Base-by-base conservation (phyloP, 371 early-diverging fungal genomes). In the Mortierella sp. region DNA sequence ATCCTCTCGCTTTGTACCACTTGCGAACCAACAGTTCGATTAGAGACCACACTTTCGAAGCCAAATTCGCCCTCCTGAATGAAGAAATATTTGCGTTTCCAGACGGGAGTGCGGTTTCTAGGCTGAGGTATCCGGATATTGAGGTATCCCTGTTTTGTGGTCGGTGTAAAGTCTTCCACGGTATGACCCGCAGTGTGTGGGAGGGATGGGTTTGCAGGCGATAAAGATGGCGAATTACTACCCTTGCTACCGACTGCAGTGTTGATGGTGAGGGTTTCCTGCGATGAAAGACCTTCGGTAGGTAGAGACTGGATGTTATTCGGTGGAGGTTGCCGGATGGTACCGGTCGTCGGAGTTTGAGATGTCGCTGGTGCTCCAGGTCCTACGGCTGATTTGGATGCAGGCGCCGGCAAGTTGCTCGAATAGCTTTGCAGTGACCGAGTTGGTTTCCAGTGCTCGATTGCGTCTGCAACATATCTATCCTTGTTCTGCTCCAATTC, bases 1-100 rank as follows among this genome's bases (percentile, higher is more conserved):
- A 91, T 82, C 13, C 89, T 67, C 24, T 87, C 85, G 5, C 85
- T 84, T 47, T 83, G 63, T 0, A 85, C 82, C 18, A 92, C 85
- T 18, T 81, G 78, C 0, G 90, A 89, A 34, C 86, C 85, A 2
- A 82, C 69, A 31, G 86, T 86, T 10, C 79, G 71, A 1, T 82
- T 66, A 8, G 82, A 72, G 6, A 81, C 81, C 12, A 84, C 74
- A 27, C 79, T 79, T 47, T 83, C 83, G 12, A 82, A 82, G 18
- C 87, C 87, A 66, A 88, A 88, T 21, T 82, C 84, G 12, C 86
- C 87, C 43, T 86, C 84, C 54, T 83, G 82, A 52, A 88, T 79
- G 63, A 88, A 88, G 67, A 86, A 91, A 78, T 85, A 89, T 19
- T 86, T 80, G 26, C 86, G 81, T 12, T 59, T 50, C 87, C 89